Evolutionary conservation across 305 asterid genomes (phyloP), one percentile per base, ranked within the genome.

Genomic region (Coffea humblotiana): DNA sequence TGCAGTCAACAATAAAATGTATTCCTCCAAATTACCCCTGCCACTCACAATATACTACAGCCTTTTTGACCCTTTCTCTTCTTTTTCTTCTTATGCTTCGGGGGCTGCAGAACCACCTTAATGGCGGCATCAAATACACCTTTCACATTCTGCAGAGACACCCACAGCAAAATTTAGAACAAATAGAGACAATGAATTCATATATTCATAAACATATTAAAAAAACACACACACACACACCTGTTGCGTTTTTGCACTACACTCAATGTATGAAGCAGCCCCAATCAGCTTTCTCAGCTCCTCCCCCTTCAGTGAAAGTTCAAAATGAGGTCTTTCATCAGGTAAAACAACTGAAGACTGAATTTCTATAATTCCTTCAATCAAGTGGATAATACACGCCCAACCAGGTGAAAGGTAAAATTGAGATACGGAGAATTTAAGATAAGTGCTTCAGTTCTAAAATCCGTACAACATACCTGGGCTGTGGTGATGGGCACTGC

Each of bases 191-290:
- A 19, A 79, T 14, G 47, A 6, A 14, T 25, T 16, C 8, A 43
- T 61, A 18, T 25, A 61, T 8, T 7, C n/a, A 3, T 12, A 52
- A 61, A 75, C 81, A 71, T 61, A 32, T 29, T 29, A 29, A 29
- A 71, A 61, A 69, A 52, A 48, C 1, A 32, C 32, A 32, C 32
- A 32, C 32, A 43, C 76, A 40, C 43, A 40, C 35, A 94, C 99
- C 98, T 93, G 97, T 79, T 95, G 98, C 10, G 99, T 89, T 85
- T 95, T 95, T 45, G 98, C 95, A 82, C 99, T 95, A 71, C 98
- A 95, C 84, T 95, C 99, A 35, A 93, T 87, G 89, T 93, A 95
- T 58, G 97, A 92, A 76, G 91, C 75, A 56, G 97, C 99, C n/a
- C 98, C 97, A 75, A 92, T 95, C 87, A 83, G 68, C 86, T 89